A percentile compares a stretch with the other conserved stretches of the same genome.
Evolutionary conservation across 345 rosid species (phyloP).

Genomic region (Lumnitzera racemosa): DNA sequence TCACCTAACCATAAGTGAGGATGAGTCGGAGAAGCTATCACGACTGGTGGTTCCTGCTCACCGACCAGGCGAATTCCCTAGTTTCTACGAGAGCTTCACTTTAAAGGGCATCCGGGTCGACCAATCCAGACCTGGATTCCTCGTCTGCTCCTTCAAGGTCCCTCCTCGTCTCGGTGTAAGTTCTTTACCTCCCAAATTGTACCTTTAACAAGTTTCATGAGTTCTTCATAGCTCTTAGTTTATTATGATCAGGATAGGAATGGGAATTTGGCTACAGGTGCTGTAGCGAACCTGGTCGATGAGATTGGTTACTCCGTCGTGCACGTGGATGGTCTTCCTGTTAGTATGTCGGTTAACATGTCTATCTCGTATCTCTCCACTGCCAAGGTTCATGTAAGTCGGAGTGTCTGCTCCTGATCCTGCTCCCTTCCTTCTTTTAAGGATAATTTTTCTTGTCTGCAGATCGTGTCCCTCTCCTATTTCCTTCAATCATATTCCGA

Average conservation of each 20-base stretch:
- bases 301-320: constrained; percentile 74
- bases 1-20: constrained; percentile 33
- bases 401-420: background rate
- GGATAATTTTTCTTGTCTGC: too few relatives aligned
- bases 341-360: constrained; percentile 84
- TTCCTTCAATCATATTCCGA: too few relatives aligned
- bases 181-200: background rate
- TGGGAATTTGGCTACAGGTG: constrained; percentile 72
- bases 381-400: constrained; percentile 56
- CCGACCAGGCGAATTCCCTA: constrained; percentile 24
- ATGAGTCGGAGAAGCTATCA: constrained; percentile 36
- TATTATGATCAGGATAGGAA: constrained; percentile 46
- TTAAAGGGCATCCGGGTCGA: constrained; percentile 69
- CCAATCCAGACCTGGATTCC: constrained; percentile 59
- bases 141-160: constrained; percentile 69
- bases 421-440: background rate
- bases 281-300: constrained; percentile 80
- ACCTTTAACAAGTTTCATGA: background rate
- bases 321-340: constrained; percentile 50
- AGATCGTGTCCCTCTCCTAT: too few relatives aligned
- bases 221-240: background rate
- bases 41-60: constrained; percentile 37
- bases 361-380: constrained; percentile 62
- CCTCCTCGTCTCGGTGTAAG: constrained; percentile 81
- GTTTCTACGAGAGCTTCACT: constrained; percentile 60